These are phyloP conservation scores for Pueraria montana DNA, from an alignment of 306 rosid species.

Conservation along the genomic window DNA sequence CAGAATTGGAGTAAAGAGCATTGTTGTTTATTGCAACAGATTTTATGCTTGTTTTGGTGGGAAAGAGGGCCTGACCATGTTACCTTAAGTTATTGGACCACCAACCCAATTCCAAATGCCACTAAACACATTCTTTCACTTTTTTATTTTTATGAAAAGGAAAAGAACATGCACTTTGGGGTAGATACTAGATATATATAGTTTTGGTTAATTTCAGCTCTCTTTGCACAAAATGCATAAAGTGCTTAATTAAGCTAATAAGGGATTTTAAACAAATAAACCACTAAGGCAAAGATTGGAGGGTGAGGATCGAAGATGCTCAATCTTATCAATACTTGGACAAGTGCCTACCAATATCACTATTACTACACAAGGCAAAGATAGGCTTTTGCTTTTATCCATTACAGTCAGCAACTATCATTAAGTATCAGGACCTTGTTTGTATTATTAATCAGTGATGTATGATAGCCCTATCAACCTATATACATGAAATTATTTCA, in stretches of 20 bases:
- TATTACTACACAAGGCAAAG: conserved; percentile 1
- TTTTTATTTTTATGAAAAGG: conserved; percentile 22
- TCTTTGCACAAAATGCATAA: conserved; percentile 30
- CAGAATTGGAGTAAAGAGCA: conserved; percentile 23
- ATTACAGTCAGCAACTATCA: conserved; percentile 38
- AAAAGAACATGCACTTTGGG: conserved; percentile 1
- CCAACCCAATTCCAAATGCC: conserved; percentile 23
- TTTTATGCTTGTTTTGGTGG: conserved; percentile 44
- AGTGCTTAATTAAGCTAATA: conserved; percentile 4
- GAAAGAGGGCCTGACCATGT: conserved; percentile 30
- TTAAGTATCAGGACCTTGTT: not conserved
- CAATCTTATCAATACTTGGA: conserved; percentile 49
- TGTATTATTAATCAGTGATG: conserved; percentile 3
- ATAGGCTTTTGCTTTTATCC: conserved; percentile 31
- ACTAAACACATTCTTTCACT: conserved; percentile 16
- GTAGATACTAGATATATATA: conserved; percentile 28
- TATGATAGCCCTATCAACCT: conserved; percentile 4
- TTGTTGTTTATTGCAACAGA: conserved; percentile 21
- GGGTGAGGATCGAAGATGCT: conserved; percentile 38
- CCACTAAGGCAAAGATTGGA: conserved; percentile 9
- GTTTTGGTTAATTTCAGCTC: conserved; percentile 34
- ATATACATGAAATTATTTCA: not conserved
- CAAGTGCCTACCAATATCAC: conserved; percentile 28
- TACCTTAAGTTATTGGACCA: conserved; percentile 45
- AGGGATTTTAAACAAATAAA: not conserved